Base-by-base conservation (phyloP, 2,329 filamentous ascomycete species). In the Aureobasidium melanogenum region DNA sequence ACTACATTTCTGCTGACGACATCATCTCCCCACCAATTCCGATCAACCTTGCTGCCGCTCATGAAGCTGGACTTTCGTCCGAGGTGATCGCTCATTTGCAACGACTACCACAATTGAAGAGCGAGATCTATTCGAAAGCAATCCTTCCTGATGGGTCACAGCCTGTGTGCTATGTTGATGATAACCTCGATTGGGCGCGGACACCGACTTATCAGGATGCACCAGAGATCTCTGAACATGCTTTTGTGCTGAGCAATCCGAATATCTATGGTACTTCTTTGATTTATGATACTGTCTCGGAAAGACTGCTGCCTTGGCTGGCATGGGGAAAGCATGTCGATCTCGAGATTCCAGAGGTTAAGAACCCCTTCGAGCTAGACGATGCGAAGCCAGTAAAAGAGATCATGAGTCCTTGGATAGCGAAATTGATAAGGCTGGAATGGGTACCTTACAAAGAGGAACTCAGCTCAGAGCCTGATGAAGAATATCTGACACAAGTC, bases 381-480 rank as follows among this genome's bases (percentile, higher is more conserved):
- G 56, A 59, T 22, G 56, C 56, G 3, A 48, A 59, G 17, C 43
- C 56, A 15, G 44, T 24, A 6, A 28, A 60, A 7, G 47, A 60
- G 7, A 38, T 41, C 8, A 26, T 63, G 15, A 12, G 30, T 0
- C 26, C 28, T 5, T 63, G 48, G 61, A 48, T 60, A 3, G 1
- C 9, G 17, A 63, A 51, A 2, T 19, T 54, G 24, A 7, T 44
- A 2, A 24, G 30, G 1, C 41, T 63, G 5, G 34, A 52, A 2
- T 60, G 61, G 61, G 48, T 63, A 8, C 61, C 61, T 26, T 60
- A 24, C 14, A 14, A 6, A 1, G n/a, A 52, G 2, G 19, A 36
- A 10, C 12, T 60, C 19, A 7, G 52, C n/a, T 7, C 14, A 12
- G 46, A 60, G 26, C 47, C 57, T 1, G 36, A 32, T 46, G 26